Evolutionary conservation across 768 basidiomycete species (phyloP), one percentile per base, ranked within the genome.

Genomic region (Tricholoma saponaceum): DNA sequence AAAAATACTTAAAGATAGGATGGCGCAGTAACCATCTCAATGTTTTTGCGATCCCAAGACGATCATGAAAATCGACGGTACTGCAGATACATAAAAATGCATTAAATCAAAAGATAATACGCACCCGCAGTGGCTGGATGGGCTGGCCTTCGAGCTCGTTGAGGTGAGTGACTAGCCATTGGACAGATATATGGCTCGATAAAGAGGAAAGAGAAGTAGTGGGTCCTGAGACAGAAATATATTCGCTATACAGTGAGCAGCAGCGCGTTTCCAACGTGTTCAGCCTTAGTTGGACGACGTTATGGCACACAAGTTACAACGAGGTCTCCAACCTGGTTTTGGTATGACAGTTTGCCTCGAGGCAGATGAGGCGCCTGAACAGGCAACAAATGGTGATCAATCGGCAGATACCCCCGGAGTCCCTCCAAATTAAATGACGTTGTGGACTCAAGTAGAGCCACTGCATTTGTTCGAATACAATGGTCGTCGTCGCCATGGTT

Each of bases 231-330:
- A 57, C 62, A 51, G 56, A 56, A 60, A 58, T 50, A 50, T 50
- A 55, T 54, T 64, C 64, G 65, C 64, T 75, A 71, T 70, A 73
- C 66, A 66, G 61, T 69, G 63, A 65, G 63, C 58, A 62, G 69
- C 67, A 78, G 80, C 82, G 79, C 81, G 84, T 79, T 83, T 83
- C 76, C 83, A 86, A 85, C 85, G 85, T 86, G 84, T 76, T 72
- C 67, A 73, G 72, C 70, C 72, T 72, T 71, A 74, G 70, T 67
- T 62, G 68, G 70, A 72, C 71, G 64, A 70, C 69, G 70, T 75
- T 69, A 70, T 69, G 68, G 64, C 57, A 60, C 22, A 76, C 80
- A 43, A 18, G 8, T 20, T 20, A 20, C 41, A 81, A 82, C 73
- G 81, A 82, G 81, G 81, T 79, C 74, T 76, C 75, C 74, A 76